Conservation (phyloP, 441 rosid genomes). For the Arabidopsis hybrid region DNA sequence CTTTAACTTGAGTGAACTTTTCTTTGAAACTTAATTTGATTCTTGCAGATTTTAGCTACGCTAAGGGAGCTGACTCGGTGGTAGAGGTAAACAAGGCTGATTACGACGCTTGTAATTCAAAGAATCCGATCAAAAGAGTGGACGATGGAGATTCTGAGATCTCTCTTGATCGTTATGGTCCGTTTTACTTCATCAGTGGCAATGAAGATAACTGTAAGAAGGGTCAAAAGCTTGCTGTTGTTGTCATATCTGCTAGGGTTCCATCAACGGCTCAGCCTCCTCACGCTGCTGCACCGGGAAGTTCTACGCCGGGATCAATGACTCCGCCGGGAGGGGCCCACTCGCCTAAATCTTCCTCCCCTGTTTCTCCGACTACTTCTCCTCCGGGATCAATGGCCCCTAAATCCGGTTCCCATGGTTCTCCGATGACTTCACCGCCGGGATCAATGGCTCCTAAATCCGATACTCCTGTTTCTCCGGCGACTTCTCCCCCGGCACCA, state of each 20-base stretch:
- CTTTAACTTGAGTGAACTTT: neutral
- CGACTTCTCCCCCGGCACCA: slow-evolving; percentile 36
- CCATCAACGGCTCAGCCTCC: slow-evolving; percentile 38
- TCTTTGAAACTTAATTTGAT: neutral
- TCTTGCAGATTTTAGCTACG: slow-evolving; percentile 63
- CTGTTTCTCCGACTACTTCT: slow-evolving; percentile 33
- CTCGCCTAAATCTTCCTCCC: slow-evolving; percentile 27
- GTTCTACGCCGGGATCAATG: slow-evolving; percentile 10
- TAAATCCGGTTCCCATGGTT: slow-evolving; percentile 2
- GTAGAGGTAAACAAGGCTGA: slow-evolving; percentile 64
- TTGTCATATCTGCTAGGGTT: slow-evolving; percentile 51
- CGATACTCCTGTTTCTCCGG: slow-evolving; percentile 6
- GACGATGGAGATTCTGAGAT: slow-evolving; percentile 60
- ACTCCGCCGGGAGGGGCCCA: slow-evolving; percentile 16
- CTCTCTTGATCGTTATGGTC: slow-evolving; percentile 62
- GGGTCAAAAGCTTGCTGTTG: slow-evolving; percentile 64
- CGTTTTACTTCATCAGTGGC: slow-evolving; percentile 76
- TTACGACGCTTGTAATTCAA: slow-evolving; percentile 58
- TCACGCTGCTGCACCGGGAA: slow-evolving; percentile 27
- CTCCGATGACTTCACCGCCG: slow-evolving; percentile 33
- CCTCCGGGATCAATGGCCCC: slow-evolving; percentile 38
- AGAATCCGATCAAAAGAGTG: slow-evolving; percentile 53
- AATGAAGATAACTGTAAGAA: slow-evolving; percentile 56
- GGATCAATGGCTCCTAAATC: slow-evolving; percentile 33
- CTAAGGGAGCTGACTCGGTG: slow-evolving; percentile 74